Base-by-base conservation (phyloP, 257 asterid species). In the Scutellaria minor region DNA sequence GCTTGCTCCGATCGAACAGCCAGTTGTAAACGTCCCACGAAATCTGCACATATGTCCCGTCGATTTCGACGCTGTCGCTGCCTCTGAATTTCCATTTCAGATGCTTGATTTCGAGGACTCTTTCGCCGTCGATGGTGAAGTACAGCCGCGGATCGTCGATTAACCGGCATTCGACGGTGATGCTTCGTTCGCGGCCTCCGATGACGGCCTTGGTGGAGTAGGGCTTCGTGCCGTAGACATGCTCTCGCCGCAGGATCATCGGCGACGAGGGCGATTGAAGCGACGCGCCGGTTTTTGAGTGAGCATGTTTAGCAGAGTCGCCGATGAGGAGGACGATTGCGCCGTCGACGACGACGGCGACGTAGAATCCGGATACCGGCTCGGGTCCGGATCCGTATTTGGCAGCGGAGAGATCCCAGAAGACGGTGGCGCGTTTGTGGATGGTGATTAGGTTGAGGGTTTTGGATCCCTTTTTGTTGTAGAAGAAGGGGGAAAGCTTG, bases 1-100 rank as follows among this genome's bases (percentile, higher is more conserved):
- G 41, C 1, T 24, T n/a, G 12, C 73, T 44, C 18, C 66, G 73
- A 9, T 78, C 81, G 58, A 87, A 87, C 40, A 87, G 50, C 89
- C 88, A 85, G 60, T 77, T 87, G 70, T 83, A 73, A 3, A 85
- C 90, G 56, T 87, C 93, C 93, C 93, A 87, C 13, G 93, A 87
- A 2, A 87, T 73, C 53, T 75, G 81, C 2, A 87, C 78, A 2
- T 64, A 59, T 22, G 76, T 44, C 0, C 93, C 93, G 20, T 80
- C 89, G 12, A 83, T 78, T 62, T 85, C 89, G 27, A 87, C 58
- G 13, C 81, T 72, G 62, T 87, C 87, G 61, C 83, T 87, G 18
- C 93, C 93, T 60, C 93, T 79, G 80, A 87, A 87, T 62, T 87
- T 87, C 93, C 93, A 87, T 20, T 80, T 87, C 63, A 87, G 55